Conservation (phyloP, 2,329 filamentous ascomycete genomes). For the Cephalotrichum gorgonifer region DNA sequence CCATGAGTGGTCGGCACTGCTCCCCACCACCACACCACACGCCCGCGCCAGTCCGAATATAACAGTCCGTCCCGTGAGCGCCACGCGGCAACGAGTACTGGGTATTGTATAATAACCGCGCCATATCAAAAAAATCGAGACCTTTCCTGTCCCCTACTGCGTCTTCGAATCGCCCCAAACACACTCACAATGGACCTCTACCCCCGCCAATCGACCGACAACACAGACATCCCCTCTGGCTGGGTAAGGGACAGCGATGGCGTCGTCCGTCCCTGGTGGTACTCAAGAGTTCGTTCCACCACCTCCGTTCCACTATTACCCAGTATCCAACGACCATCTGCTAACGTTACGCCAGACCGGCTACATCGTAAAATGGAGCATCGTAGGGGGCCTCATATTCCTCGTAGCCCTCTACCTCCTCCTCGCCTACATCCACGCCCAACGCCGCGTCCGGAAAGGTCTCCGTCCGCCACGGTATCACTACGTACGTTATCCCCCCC, state of each 20-base stretch:
- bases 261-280: constrained; percentile 15
- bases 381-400: constrained; percentile 53
- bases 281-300: constrained; percentile 7
- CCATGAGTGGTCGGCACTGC: too few species aligned
- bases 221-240: constrained; percentile 11
- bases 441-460: constrained; percentile 54
- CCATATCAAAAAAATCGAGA: not conserved
- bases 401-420: constrained; percentile 52
- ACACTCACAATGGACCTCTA: not conserved
- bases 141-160: too few species aligned
- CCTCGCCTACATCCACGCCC: constrained; percentile 61
- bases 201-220: not conserved
- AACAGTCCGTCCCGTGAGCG: too few species aligned
- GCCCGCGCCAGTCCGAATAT: too few species aligned
- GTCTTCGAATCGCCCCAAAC: not conserved
- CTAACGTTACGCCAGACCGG: constrained; percentile 37
- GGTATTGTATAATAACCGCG: too few species aligned
- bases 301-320: not conserved
- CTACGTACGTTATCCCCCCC: constrained; percentile 34
- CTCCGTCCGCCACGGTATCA: constrained; percentile 59
- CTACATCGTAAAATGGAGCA: constrained; percentile 58
- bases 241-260: constrained; percentile 15
- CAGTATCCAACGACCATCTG: not conserved
- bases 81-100: too few species aligned
- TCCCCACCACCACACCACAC: too few species aligned